Base-by-base conservation (phyloP, 768 basidiomycete genomes). In the Tulasnella sp. region DNA sequence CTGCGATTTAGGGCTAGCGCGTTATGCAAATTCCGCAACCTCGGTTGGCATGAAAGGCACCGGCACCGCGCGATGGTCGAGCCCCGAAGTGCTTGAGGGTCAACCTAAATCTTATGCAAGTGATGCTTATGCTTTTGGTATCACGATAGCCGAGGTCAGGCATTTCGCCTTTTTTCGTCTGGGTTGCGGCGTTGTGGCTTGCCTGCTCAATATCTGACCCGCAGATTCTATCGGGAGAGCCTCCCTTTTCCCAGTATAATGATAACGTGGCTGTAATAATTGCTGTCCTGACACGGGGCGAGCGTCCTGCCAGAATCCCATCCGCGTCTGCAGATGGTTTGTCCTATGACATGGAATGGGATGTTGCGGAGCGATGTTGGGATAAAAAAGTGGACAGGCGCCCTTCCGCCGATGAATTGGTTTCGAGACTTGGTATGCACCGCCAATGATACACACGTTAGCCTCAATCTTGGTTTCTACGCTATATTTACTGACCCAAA, bases 1-100 rank as follows among this genome's bases (percentile, higher is more conserved):
- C 44, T 75, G 46, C n/a, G 75, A 75, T 18, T 75, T 75, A 18
- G 75, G 75, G 9, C n/a, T 75, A 36, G 52, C 75, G 27, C 44
- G 52, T 7, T 31, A 38, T 48, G 39, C 44, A 0, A 39, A 74
- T 7, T 16, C n/a, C 16, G 6, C 3, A 0, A 75, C 75, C 3
- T 75, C 75, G 6, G 36, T 46, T 21, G 24, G 10, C 10, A 75
- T 75, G 75, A 75, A 56, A 56, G 75, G 75, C 44, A n/a, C 75
- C 7, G 75, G 75, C 18, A 48, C 46, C 18, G 10, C 27, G n/a
- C 75, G 75, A 36, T 75, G 75, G 75, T 34, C 31, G 19, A 75
- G 75, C 19, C 46, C 46, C 1, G 75, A 75, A 27, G 24, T 75
- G 4, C 39, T 75, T 7, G 4, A 21, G 1, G 46, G 46, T 56